Evolutionary conservation across 2,329 filamentous ascomycete genomes (phyloP).

Genomic region (Fusarium brachygibbosum): DNA sequence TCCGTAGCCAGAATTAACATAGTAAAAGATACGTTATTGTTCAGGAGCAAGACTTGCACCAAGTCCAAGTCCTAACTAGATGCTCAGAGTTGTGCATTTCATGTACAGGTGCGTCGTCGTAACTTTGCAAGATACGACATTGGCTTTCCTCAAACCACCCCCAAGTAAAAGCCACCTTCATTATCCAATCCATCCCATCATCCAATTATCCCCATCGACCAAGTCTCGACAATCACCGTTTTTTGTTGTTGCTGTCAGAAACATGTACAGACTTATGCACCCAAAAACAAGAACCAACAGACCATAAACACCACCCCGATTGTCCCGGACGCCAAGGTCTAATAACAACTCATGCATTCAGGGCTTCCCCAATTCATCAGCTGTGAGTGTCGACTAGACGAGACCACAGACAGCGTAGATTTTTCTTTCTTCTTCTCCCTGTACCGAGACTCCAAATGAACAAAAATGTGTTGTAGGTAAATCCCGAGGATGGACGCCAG

Average conservation of each 20-base stretch:
- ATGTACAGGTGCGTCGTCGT: conserved; percentile 34
- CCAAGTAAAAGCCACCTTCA: conserved; percentile 1
- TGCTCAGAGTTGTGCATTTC: conserved; percentile 25
- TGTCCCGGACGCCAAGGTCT: conserved; percentile 23
- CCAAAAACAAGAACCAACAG: conserved; percentile 9
- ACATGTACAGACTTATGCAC: conserved; percentile 31
- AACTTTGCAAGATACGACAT: background rate
- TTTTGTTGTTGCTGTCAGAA: conserved; percentile 19
- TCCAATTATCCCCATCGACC: background rate
- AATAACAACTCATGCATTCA: conserved; percentile 27
- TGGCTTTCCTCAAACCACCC: conserved; percentile 16
- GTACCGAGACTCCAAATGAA: conserved; percentile 24
- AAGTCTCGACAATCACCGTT: conserved; percentile 26
- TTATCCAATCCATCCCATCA: background rate
- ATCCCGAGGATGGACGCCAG: conserved; percentile 13
- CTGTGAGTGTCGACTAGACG: background rate
- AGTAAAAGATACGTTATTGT: conserved; percentile 11
- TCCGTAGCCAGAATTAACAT: background rate
- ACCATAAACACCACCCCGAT: conserved; percentile 8
- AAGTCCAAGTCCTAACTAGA: background rate
- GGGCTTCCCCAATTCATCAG: background rate
- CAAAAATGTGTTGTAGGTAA: background rate
- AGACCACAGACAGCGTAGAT: background rate
- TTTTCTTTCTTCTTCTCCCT: background rate
- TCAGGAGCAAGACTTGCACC: conserved; percentile 6